Evolutionary conservation across 768 basidiomycete genomes (phyloP).

Genomic region (Lentinus tigrinus): DNA sequence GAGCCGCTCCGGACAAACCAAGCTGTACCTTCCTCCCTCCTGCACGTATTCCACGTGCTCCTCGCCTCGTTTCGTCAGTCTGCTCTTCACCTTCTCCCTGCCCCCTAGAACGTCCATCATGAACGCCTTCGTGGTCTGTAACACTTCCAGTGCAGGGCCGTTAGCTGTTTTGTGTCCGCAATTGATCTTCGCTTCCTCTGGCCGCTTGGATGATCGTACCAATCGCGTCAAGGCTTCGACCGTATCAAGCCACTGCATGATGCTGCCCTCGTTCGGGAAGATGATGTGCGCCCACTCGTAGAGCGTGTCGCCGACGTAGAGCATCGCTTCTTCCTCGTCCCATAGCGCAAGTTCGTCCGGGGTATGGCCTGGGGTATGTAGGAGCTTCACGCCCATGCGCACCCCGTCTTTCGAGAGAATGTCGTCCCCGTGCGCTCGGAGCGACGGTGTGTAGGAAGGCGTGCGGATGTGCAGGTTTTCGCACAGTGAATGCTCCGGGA

Average conservation of each 20-base stretch:
- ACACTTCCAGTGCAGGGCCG: slow-evolving; percentile 46
- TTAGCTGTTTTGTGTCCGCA: slow-evolving; percentile 49
- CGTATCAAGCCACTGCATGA: slow-evolving; percentile 46
- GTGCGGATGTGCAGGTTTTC: slow-evolving; percentile 37
- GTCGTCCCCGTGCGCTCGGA: slow-evolving; percentile 42
- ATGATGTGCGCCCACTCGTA: slow-evolving; percentile 57
- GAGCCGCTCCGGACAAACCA: slow-evolving; percentile 50
- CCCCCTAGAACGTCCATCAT: slow-evolving; percentile 48
- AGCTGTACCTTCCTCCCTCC: slow-evolving; percentile 39
- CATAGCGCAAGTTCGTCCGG: slow-evolving; percentile 59
- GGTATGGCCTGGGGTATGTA: slow-evolving; percentile 60
- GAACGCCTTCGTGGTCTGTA: slow-evolving; percentile 41
- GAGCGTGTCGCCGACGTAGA: slow-evolving; percentile 57
- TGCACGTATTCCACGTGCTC: slow-evolving; percentile 45
- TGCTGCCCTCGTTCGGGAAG: slow-evolving; percentile 54
- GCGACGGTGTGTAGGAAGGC: slow-evolving; percentile 45
- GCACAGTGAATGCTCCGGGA: slow-evolving; percentile 50
- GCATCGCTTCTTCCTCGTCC: slow-evolving; percentile 47
- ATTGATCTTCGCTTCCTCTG: slow-evolving; percentile 36
- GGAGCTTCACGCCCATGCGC: slow-evolving; percentile 39
- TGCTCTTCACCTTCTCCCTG: slow-evolving; percentile 34
- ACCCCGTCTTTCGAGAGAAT: slow-evolving; percentile 29
- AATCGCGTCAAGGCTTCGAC: slow-evolving; percentile 44
- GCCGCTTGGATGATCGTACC: slow-evolving; percentile 24
- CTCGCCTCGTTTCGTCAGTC: slow-evolving; percentile 35